Base-by-base conservation (phyloP, 2,329 filamentous ascomycete species). In the Neonectria coccinea region DNA sequence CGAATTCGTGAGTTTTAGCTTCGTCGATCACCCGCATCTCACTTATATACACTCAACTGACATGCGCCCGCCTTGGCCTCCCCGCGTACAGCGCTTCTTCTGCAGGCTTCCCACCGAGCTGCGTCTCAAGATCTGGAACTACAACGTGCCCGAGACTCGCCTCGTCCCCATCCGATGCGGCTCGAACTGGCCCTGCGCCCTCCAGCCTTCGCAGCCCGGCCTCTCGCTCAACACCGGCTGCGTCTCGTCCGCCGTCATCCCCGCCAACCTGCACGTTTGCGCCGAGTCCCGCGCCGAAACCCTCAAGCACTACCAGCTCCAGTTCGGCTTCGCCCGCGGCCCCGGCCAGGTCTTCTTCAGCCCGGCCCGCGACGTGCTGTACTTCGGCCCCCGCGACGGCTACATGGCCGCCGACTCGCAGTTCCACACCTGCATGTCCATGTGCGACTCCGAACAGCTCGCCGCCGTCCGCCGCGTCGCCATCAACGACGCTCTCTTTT, bases 71-170 rank as follows among this genome's bases (percentile, higher is more conserved):
- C 14, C 45, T 47, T 31, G 10, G 44, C 55, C 12, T 14, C 33
- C 54, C 25, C 20, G 39, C 50, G 16, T 45, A 22, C 66, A 85
- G 84, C 78, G 74, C 50, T 69, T 76, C 53, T 85, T 85, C 66
- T 64, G 76, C 18, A 73, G 70, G 45, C 81, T 85, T 1, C 84
- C 84, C 1, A 70, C 78, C 12, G 84, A 85, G 68, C 74, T 85
- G 16, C 81, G 84, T 11, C 74, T 84, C 25, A 81, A 78, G 59
- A 83, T 85, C 53, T 85, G 84, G 84, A 75, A 76, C 44, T 76
- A 81, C 67, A 84, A 79, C 68, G 73, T 83, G 18, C 80, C 82
- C 1, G 70, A 73, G 14, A 73, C 79, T 11, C 82, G 83, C 33
- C 74, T 85, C 53, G 79, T 85, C 27, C 77, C 81, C 2, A 73